These are phyloP conservation scores for Cinnamomum chago DNA, from an alignment of 164 flowering plant genomes.

Conservation along the genomic window DNA sequence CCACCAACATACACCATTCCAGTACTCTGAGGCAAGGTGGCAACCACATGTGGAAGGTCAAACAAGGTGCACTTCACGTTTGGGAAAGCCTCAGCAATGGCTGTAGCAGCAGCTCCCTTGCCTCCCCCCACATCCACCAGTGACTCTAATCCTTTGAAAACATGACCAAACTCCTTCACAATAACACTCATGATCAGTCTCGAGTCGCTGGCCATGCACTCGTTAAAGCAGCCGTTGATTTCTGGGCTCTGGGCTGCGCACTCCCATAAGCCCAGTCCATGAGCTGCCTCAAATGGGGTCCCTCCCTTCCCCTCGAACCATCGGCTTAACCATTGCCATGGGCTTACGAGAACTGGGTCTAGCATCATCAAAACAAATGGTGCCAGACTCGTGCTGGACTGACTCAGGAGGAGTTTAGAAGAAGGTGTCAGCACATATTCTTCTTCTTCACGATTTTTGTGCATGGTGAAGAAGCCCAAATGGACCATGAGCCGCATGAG, in stretches of 20 bases:
- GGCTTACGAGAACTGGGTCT: slow-evolving; percentile 21
- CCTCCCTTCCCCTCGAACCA: slow-evolving; percentile 18
- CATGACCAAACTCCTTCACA: too few species aligned
- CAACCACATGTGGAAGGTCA: too few species aligned
- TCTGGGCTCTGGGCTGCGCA: background rate
- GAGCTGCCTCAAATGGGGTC: slow-evolving; percentile 23
- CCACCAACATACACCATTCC: background rate
- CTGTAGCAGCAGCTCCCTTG: slow-evolving; percentile 1
- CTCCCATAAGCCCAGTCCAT: slow-evolving; percentile 22
- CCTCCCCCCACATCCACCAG: slow-evolving; percentile 41
- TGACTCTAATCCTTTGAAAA: slow-evolving; percentile 20
- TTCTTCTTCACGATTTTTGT: slow-evolving; percentile 1
- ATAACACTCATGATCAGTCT: too few species aligned
- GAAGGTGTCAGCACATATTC: slow-evolving; percentile 7
- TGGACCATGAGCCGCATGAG: slow-evolving; percentile 20
- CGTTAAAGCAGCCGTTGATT: background rate
- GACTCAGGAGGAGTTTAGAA: slow-evolving; percentile 5
- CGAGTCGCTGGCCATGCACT: too few species aligned
- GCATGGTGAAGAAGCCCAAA: slow-evolving; percentile 10
- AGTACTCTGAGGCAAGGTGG: too few species aligned
- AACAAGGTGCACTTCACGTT: background rate
- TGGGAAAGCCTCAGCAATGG: background rate
- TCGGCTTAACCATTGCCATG: slow-evolving; percentile 19
- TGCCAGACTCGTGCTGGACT: background rate
- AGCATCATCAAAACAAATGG: slow-evolving; percentile 22